A percentile compares a stretch with the other conserved stretches of the same genome.
Conservation (phyloP, 1,139 yeast species). For the Scheffersomyces illinoinensis region DNA sequence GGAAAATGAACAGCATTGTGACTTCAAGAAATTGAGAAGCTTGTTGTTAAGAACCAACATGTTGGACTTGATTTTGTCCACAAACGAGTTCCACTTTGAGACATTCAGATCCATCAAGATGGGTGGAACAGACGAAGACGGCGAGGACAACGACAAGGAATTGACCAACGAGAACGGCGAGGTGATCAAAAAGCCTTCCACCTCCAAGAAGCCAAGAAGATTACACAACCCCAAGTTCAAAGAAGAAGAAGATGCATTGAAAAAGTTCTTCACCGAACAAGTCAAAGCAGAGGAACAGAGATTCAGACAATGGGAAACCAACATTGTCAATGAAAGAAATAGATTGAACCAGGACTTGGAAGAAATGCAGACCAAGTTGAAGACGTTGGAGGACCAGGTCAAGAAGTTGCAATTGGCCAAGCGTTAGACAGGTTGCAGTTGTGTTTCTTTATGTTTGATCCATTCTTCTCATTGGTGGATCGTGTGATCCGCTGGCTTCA, state of each 20-base stretch:
- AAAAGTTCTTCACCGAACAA: constrained; percentile 96
- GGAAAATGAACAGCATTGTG: constrained; percentile 94
- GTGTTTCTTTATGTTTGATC: neutral
- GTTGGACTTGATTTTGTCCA: constrained; percentile 83
- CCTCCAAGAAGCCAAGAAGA: constrained; percentile 49
- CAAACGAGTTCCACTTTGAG: constrained; percentile 93
- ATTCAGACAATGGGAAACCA: constrained; percentile 97
- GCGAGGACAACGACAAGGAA: constrained; percentile 21
- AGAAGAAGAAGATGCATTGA: constrained; percentile 93
- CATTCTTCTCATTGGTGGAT: constrained; percentile 2
- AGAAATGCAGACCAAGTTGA: constrained; percentile 75
- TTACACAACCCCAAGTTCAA: constrained; percentile 87
- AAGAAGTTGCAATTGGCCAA: constrained; percentile 61
- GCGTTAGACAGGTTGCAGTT: constrained; percentile 17
- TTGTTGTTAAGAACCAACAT: constrained; percentile 87
- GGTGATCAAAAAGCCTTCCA: constrained; percentile 29
- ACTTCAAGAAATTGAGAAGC: constrained; percentile 88
- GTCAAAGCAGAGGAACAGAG: constrained; percentile 96
- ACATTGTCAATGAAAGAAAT: constrained; percentile 91
- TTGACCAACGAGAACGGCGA: constrained; percentile 38
- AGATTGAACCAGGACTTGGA: constrained; percentile 92
- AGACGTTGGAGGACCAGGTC: constrained; percentile 71
- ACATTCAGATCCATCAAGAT: constrained; percentile 81
- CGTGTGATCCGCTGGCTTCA: neutral
- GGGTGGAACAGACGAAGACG: constrained; percentile 50